A percentile compares a stretch with the other conserved stretches of the same genome.
Conservation (phyloP, 2,329 filamentous ascomycete species). For the Ophiosphaerella narmari region DNA sequence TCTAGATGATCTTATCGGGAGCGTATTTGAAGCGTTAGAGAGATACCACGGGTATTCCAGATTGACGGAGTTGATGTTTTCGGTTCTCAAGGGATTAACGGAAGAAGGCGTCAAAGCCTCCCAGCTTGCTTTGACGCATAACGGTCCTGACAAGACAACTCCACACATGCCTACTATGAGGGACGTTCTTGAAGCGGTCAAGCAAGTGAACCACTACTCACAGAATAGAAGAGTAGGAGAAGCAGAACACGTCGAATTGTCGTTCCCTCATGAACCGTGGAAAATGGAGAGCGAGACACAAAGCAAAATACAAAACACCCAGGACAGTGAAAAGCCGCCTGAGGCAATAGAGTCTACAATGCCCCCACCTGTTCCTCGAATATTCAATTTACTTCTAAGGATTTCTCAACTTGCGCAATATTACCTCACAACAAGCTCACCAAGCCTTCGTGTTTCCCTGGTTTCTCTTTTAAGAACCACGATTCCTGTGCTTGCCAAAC, state of each 20-base stretch:
- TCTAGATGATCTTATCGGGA: slow-evolving; percentile 86
- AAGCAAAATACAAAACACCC: slow-evolving; percentile 30
- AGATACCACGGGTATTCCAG: slow-evolving; percentile 90
- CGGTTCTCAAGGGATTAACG: slow-evolving; percentile 80
- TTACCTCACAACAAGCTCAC: slow-evolving; percentile 84
- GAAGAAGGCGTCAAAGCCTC: slow-evolving; percentile 73
- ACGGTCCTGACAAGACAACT: background rate
- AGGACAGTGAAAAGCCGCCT: slow-evolving; percentile 36
- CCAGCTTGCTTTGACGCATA: slow-evolving; percentile 48
- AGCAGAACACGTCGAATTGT: slow-evolving; percentile 12
- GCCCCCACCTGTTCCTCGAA: slow-evolving; percentile 71
- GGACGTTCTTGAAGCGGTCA: slow-evolving; percentile 36
- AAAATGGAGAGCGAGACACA: slow-evolving; percentile 31
- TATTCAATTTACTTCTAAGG: slow-evolving; percentile 78
- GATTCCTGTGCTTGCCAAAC: slow-evolving; percentile 69
- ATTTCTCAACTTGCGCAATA: slow-evolving; percentile 86
- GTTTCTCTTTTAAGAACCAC: slow-evolving; percentile 77
- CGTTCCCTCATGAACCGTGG: slow-evolving; percentile 43
- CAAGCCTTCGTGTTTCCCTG: slow-evolving; percentile 76
- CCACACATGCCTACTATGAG: slow-evolving; percentile 14
- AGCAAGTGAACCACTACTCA: slow-evolving; percentile 40
- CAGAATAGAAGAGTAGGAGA: slow-evolving; percentile 30
- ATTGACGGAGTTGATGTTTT: slow-evolving; percentile 84
- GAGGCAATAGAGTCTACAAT: slow-evolving; percentile 39
- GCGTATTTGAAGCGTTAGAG: slow-evolving; percentile 90